Conservation (phyloP, 495 filamentous ascomycete species). For the Daldinia grandis region DNA sequence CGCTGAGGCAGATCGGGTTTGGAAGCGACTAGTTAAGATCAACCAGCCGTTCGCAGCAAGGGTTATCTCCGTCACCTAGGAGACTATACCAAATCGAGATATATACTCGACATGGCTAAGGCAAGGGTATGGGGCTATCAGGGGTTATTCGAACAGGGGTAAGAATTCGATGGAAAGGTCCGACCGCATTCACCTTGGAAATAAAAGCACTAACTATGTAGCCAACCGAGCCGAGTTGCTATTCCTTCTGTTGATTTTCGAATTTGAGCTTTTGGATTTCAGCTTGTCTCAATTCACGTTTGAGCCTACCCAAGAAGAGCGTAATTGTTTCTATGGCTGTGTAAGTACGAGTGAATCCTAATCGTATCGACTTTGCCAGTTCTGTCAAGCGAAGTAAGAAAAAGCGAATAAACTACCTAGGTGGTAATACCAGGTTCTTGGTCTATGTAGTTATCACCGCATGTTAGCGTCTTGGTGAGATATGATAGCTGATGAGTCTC, state of each 20-base stretch:
- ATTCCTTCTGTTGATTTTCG: neutral
- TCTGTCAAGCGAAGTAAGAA: constrained; percentile 6
- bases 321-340: neutral
- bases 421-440: neutral
- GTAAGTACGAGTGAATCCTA: neutral
- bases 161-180: constrained; percentile 19
- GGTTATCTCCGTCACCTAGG: constrained; percentile 32
- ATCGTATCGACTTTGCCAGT: neutral
- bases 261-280: neutral
- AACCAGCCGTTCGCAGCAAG: constrained; percentile 17
- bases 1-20: constrained; percentile 39
- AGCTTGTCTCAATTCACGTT: constrained; percentile 12
- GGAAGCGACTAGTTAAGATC: constrained; percentile 30
- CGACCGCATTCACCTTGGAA: constrained; percentile 26
- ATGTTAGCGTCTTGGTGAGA: constrained; percentile 35
- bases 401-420: constrained; percentile 11
- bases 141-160: constrained; percentile 1
- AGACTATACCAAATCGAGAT: constrained; percentile 27
- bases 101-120: constrained; percentile 10
- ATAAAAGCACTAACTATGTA: constrained; percentile 16
- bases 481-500: constrained; percentile 12
- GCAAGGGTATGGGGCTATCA: constrained; percentile 17
- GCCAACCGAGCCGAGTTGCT: neutral
- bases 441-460: constrained; percentile 18
- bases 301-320: constrained; percentile 10